These are phyloP conservation scores for Bruguiera hainesii DNA, from an alignment of 441 rosid genomes.

Conservation along the genomic window DNA sequence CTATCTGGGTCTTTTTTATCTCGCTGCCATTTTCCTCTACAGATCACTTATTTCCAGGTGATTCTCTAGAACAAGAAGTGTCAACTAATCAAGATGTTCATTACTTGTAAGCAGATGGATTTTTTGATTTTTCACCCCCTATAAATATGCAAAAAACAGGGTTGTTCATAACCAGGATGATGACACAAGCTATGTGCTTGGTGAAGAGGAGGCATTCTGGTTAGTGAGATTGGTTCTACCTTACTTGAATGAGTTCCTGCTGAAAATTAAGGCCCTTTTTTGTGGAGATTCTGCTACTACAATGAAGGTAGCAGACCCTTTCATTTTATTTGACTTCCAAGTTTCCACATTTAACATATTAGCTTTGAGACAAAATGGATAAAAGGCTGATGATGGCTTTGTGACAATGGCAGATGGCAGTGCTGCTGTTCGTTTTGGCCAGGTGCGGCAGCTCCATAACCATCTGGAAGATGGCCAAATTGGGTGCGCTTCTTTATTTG, in stretches of 20 bases:
- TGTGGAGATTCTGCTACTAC: constrained; percentile 92
- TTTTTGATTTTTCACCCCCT: too few relatives aligned
- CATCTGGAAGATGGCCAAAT: constrained; percentile 83
- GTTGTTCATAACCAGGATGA: constrained; percentile 44
- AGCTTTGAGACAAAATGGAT: not conserved
- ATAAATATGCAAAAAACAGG: constrained; percentile 25
- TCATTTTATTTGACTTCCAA: not conserved
- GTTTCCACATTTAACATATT: not conserved
- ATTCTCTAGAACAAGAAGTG: not conserved
- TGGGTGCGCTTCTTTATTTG: constrained; percentile 38
- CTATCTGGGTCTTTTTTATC: constrained; percentile 68
- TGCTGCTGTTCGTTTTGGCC: constrained; percentile 71
- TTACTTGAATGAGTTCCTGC: constrained; percentile 72
- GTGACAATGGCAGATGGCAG: constrained; percentile 71
- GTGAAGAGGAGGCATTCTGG: constrained; percentile 83
- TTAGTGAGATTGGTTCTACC: constrained; percentile 65
- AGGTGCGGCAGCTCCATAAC: constrained; percentile 89
- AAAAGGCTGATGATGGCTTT: constrained; percentile 19
- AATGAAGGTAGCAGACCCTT: constrained; percentile 56
- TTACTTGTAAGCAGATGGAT: too few relatives aligned
- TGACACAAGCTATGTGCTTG: constrained; percentile 44
- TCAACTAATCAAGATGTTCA: not conserved
- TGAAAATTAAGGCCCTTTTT: constrained; percentile 72
- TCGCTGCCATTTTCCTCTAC: constrained; percentile 63
- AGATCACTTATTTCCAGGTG: constrained; percentile 73